Base-by-base conservation (phyloP, 164 flowering plant species). In the Houttuynia cordata region DNA sequence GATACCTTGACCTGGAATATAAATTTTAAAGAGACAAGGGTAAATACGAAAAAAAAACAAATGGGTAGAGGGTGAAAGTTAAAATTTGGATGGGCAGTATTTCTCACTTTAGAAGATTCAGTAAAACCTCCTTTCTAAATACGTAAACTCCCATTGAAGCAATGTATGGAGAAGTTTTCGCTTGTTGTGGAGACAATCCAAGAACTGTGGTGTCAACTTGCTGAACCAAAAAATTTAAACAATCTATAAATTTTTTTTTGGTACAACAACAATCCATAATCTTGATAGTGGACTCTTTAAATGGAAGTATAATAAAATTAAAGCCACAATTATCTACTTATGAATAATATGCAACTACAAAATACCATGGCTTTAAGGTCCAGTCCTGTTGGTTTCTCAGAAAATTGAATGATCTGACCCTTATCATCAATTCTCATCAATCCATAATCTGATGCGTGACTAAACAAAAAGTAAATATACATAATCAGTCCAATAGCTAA, bases 131-230 rank as follows among this genome's bases (percentile, higher is more conserved):
- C 6, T 85, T 86, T 66, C 61, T 83, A 60, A 91, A 91, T 24
- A 88, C 79, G 66, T 92, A 92, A 15, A 87, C 83, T 12, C 98
- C 97, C 96, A 89, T 89, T 53, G 98, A 92, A 57, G 97, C 97
- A 72, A 92, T 86, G 62, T 87, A 92, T 1, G 96, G 98, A 56
- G 57, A 68, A 59, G 62, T 58, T 53, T 34, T 52, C 18, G 96
- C 87, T 2, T 84, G 83, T 53, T 76, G 59, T 24, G 68, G 62
- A 3, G 94, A 78, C 42, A 91, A 74, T 60, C 94, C 94, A 21
- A 91, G 80, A 64, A 85, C 30, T 51, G 84, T 68, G 54, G 91
- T 88, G 65, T 91, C 95, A 51, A 84, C 87, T 82, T 79, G 78
- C 96, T 88, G 85, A 67, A 76, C 41, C 47, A 25, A 52, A 34